Percentiles rank a stretch among this genome's conserved stretches.
These are phyloP conservation scores for Globisporangium megalacanthum DNA, from an alignment of 352 stramenopile species.

Conservation along the genomic window DNA sequence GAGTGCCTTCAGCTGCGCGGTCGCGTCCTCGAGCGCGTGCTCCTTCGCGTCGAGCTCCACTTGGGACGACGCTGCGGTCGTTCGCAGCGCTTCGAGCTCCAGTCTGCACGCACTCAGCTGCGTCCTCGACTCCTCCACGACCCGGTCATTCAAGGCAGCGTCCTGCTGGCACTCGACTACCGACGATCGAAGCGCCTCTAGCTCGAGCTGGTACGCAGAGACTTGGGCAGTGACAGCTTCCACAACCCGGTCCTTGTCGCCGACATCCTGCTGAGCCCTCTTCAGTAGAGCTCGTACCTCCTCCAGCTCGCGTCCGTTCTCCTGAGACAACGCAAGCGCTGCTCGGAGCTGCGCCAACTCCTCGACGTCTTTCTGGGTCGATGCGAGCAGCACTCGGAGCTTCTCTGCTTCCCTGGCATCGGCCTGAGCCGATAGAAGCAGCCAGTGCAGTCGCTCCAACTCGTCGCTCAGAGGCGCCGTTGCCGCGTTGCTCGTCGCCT, in stretches of 20 bases:
- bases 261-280: constrained; percentile 1
- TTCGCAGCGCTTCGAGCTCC: constrained; percentile 18
- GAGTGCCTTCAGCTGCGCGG: background rate
- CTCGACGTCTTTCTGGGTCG: background rate
- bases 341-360: background rate
- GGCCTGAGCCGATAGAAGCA: constrained; percentile 5
- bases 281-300: constrained; percentile 3
- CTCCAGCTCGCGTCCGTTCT: constrained; percentile 1
- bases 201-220: background rate
- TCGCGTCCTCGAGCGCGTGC: constrained; percentile 2
- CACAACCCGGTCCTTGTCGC: constrained; percentile 6
- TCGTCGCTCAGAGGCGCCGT: background rate
- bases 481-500: background rate
- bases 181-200: constrained; percentile 2
- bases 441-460: background rate
- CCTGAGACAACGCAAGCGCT: background rate
- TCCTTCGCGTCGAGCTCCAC: constrained; percentile 1
- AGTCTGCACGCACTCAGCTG: constrained; percentile 13
- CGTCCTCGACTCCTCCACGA: constrained; percentile 15
- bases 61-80: constrained; percentile 6
- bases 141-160: background rate
- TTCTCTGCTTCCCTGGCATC: constrained; percentile 2
- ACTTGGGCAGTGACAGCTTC: constrained; percentile 1
- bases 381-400: background rate
- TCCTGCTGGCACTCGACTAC: background rate